Base-by-base conservation (phyloP, 306 rosid genomes). In the Malus sieversii region DNA sequence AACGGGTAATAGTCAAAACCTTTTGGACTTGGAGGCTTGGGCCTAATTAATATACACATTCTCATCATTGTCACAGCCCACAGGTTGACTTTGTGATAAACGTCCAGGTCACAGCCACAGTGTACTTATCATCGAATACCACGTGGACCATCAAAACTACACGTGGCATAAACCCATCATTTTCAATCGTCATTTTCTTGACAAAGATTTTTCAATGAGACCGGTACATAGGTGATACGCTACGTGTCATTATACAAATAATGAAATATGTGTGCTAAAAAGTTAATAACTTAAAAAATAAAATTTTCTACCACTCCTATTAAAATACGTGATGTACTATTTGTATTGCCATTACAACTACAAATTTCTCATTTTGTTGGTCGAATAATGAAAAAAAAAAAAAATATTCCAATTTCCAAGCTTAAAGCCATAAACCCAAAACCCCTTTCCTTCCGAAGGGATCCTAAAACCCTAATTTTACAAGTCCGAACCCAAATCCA, bases 391-490 rank as follows among this genome's bases (percentile, higher is more conserved):
- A 30, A 16, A 63, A 30, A 14, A 38, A 38, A 38, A 38, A 2
- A 19, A 32, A 35, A 35, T 66, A 33, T 33, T 66, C 48, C 27
- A 66, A 33, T 2, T 14, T 42, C 32, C 15, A 35, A 66, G 46
- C 70, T 19, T 35, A 66, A 19, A 35, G 27, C 27, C 46, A 33
- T 19, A 66, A 65, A 65, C 59, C 60, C 59, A 69, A 69, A 69
- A 23, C 73, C 22, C 23, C 48, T 10, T 1, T 6, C 35, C 9
- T 16, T 16, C 20, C 55, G 1, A 1, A 32, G 44, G 23, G 44
- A 30, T 23, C 27, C 61, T 51, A 75, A 81, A 84, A 74, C 81
- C 85, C 82, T 63, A n/a, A 57, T 19, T n/a, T 14, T 53, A 12
- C 19, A 22, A 14, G 51, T 63, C 16, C 29, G 10, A 46, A 58